These are phyloP conservation scores for Fusarium stilboides DNA, from an alignment of 2,329 filamentous ascomycete genomes.

Conservation along the genomic window DNA sequence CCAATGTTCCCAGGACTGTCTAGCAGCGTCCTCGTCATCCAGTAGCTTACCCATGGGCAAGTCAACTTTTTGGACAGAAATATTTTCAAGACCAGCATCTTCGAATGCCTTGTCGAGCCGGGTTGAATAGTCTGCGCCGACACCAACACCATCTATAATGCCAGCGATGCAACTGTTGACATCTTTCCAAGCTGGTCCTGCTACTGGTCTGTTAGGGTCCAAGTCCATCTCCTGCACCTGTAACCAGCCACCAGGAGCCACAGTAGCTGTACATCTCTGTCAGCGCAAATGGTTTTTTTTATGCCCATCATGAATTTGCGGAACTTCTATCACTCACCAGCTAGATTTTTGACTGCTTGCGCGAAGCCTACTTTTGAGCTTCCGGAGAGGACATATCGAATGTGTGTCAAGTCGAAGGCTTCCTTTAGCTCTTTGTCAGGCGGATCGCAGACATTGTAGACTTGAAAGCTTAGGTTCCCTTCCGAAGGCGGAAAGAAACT, in stretches of 20 bases:
- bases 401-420: conserved; percentile 17
- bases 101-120: conserved; percentile 2
- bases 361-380: conserved; percentile 6
- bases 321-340: neutral
- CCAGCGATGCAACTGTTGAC: conserved; percentile 6
- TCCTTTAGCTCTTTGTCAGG: neutral
- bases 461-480: conserved; percentile 4
- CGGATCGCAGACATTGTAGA: conserved; percentile 7
- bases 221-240: conserved; percentile 33
- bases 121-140: neutral
- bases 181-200: conserved; percentile 15
- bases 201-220: neutral
- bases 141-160: conserved; percentile 22
- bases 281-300: neutral
- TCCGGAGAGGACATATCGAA: conserved; percentile 21
- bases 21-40: neutral
- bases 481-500: conserved; percentile 6
- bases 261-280: neutral
- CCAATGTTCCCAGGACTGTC: too few species aligned
- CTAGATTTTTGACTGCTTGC: conserved; percentile 2
- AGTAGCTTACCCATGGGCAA: conserved; percentile 23
- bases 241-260: conserved; percentile 22
- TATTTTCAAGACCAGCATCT: neutral
- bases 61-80: neutral
- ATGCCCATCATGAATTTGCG: rapidly evolving